Base-by-base conservation (phyloP, 2,329 filamentous ascomycete species). In the Hypoxylon sp. region DNA sequence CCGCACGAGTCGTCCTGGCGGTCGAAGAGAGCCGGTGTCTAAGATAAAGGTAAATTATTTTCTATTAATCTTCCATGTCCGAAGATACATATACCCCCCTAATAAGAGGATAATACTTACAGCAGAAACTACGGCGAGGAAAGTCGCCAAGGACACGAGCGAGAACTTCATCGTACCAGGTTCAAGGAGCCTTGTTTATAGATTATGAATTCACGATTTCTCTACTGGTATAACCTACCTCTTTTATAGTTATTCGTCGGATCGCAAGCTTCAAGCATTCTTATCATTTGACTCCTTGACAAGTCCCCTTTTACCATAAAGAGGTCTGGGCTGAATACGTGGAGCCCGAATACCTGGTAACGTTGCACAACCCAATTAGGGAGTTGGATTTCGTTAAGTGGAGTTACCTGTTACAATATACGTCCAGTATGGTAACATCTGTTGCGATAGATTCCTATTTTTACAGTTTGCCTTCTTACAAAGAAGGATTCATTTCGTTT, bases 331-430 rank as follows among this genome's bases (percentile, higher is more conserved):
- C 13, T 52, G 26, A 52, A 52, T 33, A 35, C n/a, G 48, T 31
- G n/a, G 26, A 52, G 48, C 11, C 35, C 35, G 3, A 37, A n/a
- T 37, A 57, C 42, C 17, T 48, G 42, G 54, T 57, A 57, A 57
- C 54, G 54, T 57, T 57, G 29, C 54, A 48, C 54, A 50, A 11
- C n/a, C 31, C n/a, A 33, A 33, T 33, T 52, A 33, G 31, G 44
- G 26, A 58, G 29, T 50, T 50, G 19, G 19, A 42, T n/a, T 6
- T 42, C 35, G 14, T 11, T n/a, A 5, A 33, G 37, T 46, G 24
- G 39, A 46, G 26, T 47, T 10, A 2, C 17, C 39, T 46, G n/a
- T 31, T 46, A 44, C 37, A 22, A 31, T 19, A 29, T 17, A 35
- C 24, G 8, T 13, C 39, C 11, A 35, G 8, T 14, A 46, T 56